Percentiles rank a stretch among this genome's conserved stretches.
phyloP scores from a whole-genome alignment of 2,329 filamentous ascomycete genomes.

The Hypoxylon sp. region DNA sequence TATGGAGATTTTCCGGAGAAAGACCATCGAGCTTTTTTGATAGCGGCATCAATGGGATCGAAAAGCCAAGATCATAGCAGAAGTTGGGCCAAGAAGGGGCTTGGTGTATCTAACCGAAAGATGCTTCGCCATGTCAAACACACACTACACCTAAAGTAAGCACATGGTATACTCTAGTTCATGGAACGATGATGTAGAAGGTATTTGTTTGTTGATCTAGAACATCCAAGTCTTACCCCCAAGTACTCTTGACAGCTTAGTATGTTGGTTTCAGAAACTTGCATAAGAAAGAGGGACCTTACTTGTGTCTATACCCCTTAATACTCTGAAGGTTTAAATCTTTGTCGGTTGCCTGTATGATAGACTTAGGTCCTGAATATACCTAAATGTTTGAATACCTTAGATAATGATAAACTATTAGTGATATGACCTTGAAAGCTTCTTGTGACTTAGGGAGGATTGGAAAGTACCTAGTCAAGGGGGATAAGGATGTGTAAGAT shows the following conservation, averaged over 20 bases:
- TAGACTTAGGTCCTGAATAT: no score
- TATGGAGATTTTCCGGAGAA: background rate
- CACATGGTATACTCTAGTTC: slow-evolving; percentile 2
- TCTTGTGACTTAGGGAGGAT: no score
- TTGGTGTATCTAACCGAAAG: slow-evolving; percentile 2
- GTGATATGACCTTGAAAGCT: no score
- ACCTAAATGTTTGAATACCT: no score
- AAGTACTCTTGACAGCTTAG: background rate
- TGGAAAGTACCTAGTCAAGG: no score
- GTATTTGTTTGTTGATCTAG: slow-evolving; percentile 6
- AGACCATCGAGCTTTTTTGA: background rate
- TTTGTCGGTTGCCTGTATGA: no score
- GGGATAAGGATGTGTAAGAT: no score
- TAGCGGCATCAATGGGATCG: background rate
- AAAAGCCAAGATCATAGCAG: background rate
- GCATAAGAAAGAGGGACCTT: slow-evolving; percentile 4
- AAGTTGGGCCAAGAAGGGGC: background rate
- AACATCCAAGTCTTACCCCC: slow-evolving; percentile 5
- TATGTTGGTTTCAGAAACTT: background rate
- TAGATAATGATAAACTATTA: no score
- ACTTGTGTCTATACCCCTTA: no score
- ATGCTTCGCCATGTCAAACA: slow-evolving; percentile 6
- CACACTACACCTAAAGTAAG: background rate
- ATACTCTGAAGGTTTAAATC: no score
- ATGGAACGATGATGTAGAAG: slow-evolving; percentile 1